Conservation (phyloP, 2,329 filamentous ascomycete species). For the Ascochyta pisi region DNA sequence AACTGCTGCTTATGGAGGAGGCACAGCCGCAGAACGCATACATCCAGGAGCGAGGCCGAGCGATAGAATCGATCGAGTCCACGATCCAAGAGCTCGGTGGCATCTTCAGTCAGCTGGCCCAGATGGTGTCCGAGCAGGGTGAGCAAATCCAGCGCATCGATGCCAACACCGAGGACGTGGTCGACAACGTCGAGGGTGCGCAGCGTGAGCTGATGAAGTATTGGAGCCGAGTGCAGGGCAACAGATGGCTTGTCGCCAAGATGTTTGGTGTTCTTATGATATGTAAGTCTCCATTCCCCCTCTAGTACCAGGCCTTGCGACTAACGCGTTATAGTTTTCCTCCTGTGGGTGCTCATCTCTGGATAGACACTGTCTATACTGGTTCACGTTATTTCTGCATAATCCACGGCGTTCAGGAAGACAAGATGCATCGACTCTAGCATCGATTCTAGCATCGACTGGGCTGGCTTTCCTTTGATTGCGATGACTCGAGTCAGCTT, state of each 20-base stretch:
- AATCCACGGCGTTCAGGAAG: conserved; percentile 30
- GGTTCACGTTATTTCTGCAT: conserved; percentile 20
- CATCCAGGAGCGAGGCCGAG: conserved; percentile 91
- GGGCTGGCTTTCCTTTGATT: not conserved
- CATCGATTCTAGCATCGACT: not conserved
- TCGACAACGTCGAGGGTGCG: conserved; percentile 97
- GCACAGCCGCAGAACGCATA: conserved; percentile 85
- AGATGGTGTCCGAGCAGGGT: conserved; percentile 96
- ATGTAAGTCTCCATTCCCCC: conserved; percentile 58
- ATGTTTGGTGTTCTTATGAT: conserved; percentile 94
- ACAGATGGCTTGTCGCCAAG: conserved; percentile 89
- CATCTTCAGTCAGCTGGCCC: conserved; percentile 92
- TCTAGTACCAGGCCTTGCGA: not conserved
- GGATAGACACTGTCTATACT: conserved; percentile 48
- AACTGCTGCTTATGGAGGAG: conserved; percentile 87
- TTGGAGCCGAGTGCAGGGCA: conserved; percentile 91
- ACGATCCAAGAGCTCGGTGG: conserved; percentile 91
- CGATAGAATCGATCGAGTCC: conserved; percentile 94
- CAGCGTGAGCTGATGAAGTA: conserved; percentile 96
- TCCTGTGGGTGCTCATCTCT: conserved; percentile 72
- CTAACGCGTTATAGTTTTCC: conserved; percentile 41
- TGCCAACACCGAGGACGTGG: conserved; percentile 95
- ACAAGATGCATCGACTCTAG: conserved; percentile 20
- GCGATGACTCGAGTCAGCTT: conserved; percentile 3
- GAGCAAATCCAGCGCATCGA: conserved; percentile 98